phyloP scores from a whole-genome alignment of 192 early-diverging fungal genomes.

The Linnemannia schmuckeri region DNA sequence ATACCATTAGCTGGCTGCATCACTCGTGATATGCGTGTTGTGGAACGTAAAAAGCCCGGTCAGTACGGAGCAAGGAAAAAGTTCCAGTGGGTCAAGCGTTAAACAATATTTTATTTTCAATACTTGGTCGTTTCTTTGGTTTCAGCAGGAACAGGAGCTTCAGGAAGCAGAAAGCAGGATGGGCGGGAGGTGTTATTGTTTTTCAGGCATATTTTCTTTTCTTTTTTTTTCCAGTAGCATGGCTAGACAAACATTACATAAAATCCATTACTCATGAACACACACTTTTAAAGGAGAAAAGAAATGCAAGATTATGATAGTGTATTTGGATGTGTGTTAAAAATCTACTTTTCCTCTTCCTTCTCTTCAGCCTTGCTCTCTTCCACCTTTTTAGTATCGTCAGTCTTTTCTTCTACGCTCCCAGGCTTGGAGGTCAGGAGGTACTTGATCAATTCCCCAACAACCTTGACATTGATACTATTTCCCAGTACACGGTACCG shows the following conservation, averaged over 20 bases:
- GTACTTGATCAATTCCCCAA: slow-evolving; percentile 81
- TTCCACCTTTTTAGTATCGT: not conserved
- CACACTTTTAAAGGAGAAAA: not conserved
- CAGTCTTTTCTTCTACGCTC: not conserved
- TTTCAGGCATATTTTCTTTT: not conserved
- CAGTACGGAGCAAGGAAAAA: slow-evolving; percentile 91
- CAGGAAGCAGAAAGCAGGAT: not conserved
- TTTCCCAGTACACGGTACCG: slow-evolving; percentile 91
- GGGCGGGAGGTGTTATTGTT: not conserved
- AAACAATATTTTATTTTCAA: slow-evolving; percentile 8
- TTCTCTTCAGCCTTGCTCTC: not conserved
- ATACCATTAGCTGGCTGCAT: slow-evolving; percentile 65
- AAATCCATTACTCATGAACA: slow-evolving; percentile 4
- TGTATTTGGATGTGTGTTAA: not conserved
- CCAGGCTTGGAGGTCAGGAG: slow-evolving; percentile 59
- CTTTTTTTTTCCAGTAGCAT: not conserved
- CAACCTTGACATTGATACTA: slow-evolving; percentile 88
- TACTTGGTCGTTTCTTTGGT: not conserved
- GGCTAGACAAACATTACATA: not conserved
- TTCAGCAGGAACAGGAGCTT: not conserved
- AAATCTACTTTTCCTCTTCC: not conserved
- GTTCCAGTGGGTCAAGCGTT: slow-evolving; percentile 63
- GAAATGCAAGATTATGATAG: not conserved
- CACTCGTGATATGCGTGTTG: slow-evolving; percentile 76
- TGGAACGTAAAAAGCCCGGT: slow-evolving; percentile 97